Base-by-base conservation (phyloP, 352 stramenopile species). In the Globisporangium spinosum region DNA sequence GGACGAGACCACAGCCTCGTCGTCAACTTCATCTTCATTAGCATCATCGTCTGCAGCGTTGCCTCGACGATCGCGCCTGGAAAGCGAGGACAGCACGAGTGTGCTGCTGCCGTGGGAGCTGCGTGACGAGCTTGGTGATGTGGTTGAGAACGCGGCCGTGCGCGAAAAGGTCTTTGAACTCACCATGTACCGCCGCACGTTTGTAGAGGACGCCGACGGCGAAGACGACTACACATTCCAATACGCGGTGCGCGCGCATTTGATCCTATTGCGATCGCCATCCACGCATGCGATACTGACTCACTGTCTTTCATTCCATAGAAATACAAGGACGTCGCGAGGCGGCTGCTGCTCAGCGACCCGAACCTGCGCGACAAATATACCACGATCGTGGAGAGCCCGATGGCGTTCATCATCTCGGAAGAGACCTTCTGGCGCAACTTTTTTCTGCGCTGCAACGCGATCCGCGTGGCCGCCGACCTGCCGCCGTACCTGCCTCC, bases 361-460 rank as follows among this genome's bases (percentile, higher is more conserved):
- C 81, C 81, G 8, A 87, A 82, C 51, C 64, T 90, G 62, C 83
- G 83, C 45, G 81, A 91, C 35, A 91, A 89, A 71, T 71, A 82
- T 38, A 59, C 72, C 51, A 72, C 61, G 15, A 70, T 91, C 10
- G 70, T 91, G 3, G 71, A 81, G 35, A 62, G 68, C 20, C 58
- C 75, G 25, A 70, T 71, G 34, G 62, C 68, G 43, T 69, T 77
- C n/a, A 64, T 83, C 5, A 62, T 91, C 9, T 70, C 76, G 0
- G 83, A 91, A 56, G 72, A 85, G 43, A 45, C 71, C 4, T 89
- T 91, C 70, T 91, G 81, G 81, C 81, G 82, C 67, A 88, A 91
- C 54, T 90, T 85, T 66, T 89, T 91, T 63, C 66, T 91, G 61
- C 81, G 78, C 49, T 90, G 81, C 70, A 91, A 91, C 51, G 72